A percentile compares a stretch with the other conserved stretches of the same genome.
phyloP scores from a whole-genome alignment of 164 flowering plant genomes.

The Pachysandra terminalis region DNA sequence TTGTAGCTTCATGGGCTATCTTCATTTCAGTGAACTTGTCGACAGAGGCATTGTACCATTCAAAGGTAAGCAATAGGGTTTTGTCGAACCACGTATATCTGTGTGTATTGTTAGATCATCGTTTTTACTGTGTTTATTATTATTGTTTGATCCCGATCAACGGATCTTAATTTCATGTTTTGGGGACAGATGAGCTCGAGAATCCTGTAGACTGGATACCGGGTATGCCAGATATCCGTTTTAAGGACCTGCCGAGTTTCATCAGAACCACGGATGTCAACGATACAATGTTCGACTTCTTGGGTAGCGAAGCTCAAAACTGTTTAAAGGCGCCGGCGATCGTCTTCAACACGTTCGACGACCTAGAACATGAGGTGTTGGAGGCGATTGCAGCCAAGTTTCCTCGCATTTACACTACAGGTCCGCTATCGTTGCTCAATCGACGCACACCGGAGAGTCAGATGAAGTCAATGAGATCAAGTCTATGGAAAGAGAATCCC shows the following conservation, averaged over 20 bases:
- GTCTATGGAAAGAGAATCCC: conserved; percentile 27
- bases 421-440: conserved; percentile 19
- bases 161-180: too few relatives aligned
- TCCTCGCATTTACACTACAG: conserved; percentile 22
- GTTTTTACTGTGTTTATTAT: too few relatives aligned
- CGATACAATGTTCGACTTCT: conserved; percentile 22
- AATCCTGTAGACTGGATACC: conserved; percentile 28
- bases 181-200: conserved; percentile 20
- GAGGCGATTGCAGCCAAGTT: conserved; percentile 11
- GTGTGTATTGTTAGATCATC: too few relatives aligned
- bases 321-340: conserved; percentile 14
- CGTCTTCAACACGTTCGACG: conserved; percentile 27
- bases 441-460: neutral
- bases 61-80: too few relatives aligned
- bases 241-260: conserved; percentile 30
- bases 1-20: conserved; percentile 31
- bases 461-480: conserved; percentile 13
- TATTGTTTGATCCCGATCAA: too few relatives aligned
- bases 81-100: too few relatives aligned
- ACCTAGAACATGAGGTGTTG: conserved; percentile 17
- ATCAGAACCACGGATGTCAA: conserved; percentile 26
- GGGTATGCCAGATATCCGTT: conserved; percentile 22
- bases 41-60: conserved; percentile 43
- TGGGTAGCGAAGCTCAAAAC: conserved; percentile 20
- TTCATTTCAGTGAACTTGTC: conserved; percentile 23